These are phyloP conservation scores for Chlorella vulgaris DNA, from an alignment of 139 green algal species.

Conservation along the genomic window DNA sequence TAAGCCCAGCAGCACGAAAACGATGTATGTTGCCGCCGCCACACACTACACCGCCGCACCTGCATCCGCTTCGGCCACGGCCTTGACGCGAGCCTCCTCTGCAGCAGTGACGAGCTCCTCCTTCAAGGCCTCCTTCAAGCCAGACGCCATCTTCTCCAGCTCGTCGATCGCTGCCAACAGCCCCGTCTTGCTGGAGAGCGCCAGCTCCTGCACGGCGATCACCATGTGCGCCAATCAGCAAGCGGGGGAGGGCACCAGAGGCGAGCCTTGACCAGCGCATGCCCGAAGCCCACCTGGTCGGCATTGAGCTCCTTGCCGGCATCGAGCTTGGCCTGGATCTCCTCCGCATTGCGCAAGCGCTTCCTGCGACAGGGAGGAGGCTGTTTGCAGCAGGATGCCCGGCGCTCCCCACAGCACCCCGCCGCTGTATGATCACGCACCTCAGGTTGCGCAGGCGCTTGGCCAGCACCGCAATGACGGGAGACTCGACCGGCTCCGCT, in stretches of 20 bases:
- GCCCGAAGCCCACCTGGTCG: conserved; percentile 59
- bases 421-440: too few species aligned
- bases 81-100: conserved; percentile 24
- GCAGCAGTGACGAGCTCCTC: conserved; percentile 32
- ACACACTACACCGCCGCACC: neutral
- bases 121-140: conserved; percentile 43
- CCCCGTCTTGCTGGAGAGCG: conserved; percentile 35
- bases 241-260: neutral
- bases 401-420: too few species aligned
- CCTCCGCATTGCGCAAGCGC: conserved; percentile 35
- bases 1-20: neutral
- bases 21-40: neutral
- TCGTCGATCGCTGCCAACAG: conserved; percentile 56
- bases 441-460: conserved; percentile 36
- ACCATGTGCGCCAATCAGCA: neutral
- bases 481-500: neutral
- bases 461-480: conserved; percentile 7
- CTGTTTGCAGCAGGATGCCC: too few species aligned
- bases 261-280: too few species aligned
- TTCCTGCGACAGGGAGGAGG: too few species aligned
- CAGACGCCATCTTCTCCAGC: conserved; percentile 49
- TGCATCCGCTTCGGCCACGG: conserved; percentile 15
- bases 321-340: conserved; percentile 43
- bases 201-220: conserved; percentile 38
- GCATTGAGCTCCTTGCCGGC: conserved; percentile 48